phyloP scores from a whole-genome alignment of 352 stramenopile genomes.

The Globisporangium acanthophoron region DNA sequence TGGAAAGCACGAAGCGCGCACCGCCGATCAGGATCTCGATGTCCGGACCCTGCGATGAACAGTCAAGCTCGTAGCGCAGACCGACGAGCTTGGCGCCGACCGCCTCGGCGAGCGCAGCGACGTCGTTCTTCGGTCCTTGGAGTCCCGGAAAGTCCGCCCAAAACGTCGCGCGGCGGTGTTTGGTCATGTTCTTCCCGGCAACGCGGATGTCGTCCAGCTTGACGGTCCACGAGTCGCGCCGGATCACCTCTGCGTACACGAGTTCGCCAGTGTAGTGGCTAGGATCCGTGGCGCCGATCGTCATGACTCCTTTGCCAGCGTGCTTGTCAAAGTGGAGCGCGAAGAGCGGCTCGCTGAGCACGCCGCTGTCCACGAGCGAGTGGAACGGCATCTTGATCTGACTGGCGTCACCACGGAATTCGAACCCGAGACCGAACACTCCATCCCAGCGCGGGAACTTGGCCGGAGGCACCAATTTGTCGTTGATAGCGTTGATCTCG shows the following conservation, averaged over 20 bases:
- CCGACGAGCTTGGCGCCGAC: neutral
- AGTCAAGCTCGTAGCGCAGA: neutral
- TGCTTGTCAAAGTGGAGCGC: constrained; percentile 4
- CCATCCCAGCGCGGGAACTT: neutral
- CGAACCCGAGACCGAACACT: constrained; percentile 4
- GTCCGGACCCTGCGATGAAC: neutral
- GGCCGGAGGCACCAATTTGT: neutral
- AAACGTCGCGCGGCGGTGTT: neutral
- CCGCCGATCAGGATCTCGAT: neutral
- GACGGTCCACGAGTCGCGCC: constrained; percentile 1
- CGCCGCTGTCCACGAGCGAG: constrained; percentile 6
- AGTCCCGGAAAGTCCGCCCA: neutral
- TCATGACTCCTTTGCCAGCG: constrained; percentile 1
- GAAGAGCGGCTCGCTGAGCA: constrained; percentile 11
- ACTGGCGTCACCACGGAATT: no score
- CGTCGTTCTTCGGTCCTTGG: neutral
- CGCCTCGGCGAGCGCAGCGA: neutral
- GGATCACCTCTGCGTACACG: constrained; percentile 1
- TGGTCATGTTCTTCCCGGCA: neutral
- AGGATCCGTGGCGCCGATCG: constrained; percentile 3
- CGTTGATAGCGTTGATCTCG: neutral
- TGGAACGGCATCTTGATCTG: constrained; percentile 3
- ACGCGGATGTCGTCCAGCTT: constrained; percentile 5
- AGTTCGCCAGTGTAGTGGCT: constrained; percentile 8
- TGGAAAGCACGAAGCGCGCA: neutral